A percentile compares a stretch with the other conserved stretches of the same genome.
Conservation (phyloP, 1,284 basidiomycete species). For the Boletus semigastroideus region DNA sequence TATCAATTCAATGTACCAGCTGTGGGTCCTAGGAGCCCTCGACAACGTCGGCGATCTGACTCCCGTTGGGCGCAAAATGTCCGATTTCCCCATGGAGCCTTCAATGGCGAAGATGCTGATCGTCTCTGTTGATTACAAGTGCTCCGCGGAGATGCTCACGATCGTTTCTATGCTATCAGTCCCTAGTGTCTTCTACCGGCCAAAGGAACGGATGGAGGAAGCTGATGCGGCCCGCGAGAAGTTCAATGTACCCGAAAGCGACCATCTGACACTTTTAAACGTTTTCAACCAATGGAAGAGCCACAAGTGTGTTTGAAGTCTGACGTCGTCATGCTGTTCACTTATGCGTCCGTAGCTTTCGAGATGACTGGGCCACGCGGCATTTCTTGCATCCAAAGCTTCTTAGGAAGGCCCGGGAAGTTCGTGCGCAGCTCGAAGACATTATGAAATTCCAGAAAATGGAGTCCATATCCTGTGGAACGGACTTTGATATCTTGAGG, state of each 20-base stretch:
- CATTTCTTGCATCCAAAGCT: constrained; percentile 98
- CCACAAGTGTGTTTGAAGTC: constrained; percentile 64
- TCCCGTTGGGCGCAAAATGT: constrained; percentile 91
- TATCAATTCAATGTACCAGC: constrained; percentile 97
- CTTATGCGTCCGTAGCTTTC: constrained; percentile 51
- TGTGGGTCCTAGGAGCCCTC: constrained; percentile 97
- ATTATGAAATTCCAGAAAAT: constrained; percentile 99
- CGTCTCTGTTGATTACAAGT: constrained; percentile 89
- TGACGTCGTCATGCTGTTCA: neutral
- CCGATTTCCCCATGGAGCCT: constrained; percentile 98
- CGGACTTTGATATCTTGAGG: constrained; percentile 94
- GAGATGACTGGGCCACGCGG: constrained; percentile 91
- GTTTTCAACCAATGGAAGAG: constrained; percentile 98
- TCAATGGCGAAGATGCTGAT: constrained; percentile 99
- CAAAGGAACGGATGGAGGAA: constrained; percentile 94
- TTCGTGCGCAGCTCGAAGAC: constrained; percentile 94
- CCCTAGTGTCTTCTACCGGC: constrained; percentile 94
- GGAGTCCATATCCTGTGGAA: constrained; percentile 85
- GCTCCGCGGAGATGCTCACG: constrained; percentile 94
- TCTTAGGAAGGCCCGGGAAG: constrained; percentile 92
- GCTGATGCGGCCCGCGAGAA: constrained; percentile 96
- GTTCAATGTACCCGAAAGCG: constrained; percentile 97
- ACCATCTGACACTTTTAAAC: constrained; percentile 94
- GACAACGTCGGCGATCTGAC: constrained; percentile 98
- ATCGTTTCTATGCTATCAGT: constrained; percentile 99